Base-by-base conservation (phyloP, 2,329 filamentous ascomycete species). In the Helicocarpus griseus region DNA sequence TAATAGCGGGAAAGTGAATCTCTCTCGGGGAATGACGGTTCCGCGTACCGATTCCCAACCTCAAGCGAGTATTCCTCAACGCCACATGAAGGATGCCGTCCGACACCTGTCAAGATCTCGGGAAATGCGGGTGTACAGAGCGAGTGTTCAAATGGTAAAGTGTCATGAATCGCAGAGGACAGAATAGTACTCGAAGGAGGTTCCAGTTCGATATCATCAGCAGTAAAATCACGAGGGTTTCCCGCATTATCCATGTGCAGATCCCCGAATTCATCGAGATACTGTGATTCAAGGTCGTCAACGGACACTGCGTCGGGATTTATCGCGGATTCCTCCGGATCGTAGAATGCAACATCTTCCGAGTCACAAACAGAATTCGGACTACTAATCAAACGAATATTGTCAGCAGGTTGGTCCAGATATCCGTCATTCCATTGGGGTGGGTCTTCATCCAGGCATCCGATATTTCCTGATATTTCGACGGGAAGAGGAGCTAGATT, bases 91-190 rank as follows among this genome's bases (percentile, higher is more conserved):
- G 58, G 53, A 51, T 63, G 58, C 8, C 55, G 52, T 11, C 57
- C 58, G 46, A 62, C 53, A n/a, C 60, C 61, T 21, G 53, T 56
- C 43, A 63, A 57, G 17, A 60, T 58, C 22, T 54, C 57, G n/a
- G 60, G 50, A 41, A 59, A 39, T 13, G 46, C 8, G 43, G 13
- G 6, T 17, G 26, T 8, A 17, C 11, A 8, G 13, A 44, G 8
- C 3, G 26, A 31, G 17, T 14, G 31, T 28, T 48, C 49, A 3
- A 52, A 31, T 1, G 54, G 43, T 7, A 52, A 33, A 43, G 52
- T 47, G 26, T 47, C 51, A 49, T 58, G 56, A 24, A 40, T 49
- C 36, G 46, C 40, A 21, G 48, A 21, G 3, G 26, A 44, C 19
- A 45, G 17, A 44, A 8, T 22, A 21, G 17, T 31, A 50, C 58